Evolutionary conservation across 2,329 filamentous ascomycete genomes (phyloP), one percentile per base, ranked within the genome.

Genomic region (Aspergillus sojae): DNA sequence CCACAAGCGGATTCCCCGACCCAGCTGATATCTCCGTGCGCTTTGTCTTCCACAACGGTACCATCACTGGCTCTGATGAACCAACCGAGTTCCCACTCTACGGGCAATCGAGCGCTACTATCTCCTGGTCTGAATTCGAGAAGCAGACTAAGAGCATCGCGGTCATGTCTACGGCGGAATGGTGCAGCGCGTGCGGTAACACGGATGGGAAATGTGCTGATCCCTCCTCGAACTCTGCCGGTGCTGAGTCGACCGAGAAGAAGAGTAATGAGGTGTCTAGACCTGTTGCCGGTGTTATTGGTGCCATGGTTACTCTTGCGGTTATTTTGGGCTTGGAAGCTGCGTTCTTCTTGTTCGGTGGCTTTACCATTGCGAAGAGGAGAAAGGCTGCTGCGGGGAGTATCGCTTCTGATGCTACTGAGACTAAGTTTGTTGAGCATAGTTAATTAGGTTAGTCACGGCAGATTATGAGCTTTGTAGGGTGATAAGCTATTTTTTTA

Each of bases 241-340:
- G 77, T 5, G 58, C 64, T 10, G 57, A 60, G 14, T 66, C 71
- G 30, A 63, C 63, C 28, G 57, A 64, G 9, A 57, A 59, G 46
- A 70, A 68, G 21, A 74, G 71, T 23, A 75, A 78, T 58, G 84
- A 85, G 10, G 82, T 96, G 32, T 90, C 89, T 57, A 86, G 83
- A 43, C 84, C 87, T 6, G 88, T 94, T n/a, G 92, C 91, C 0
- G 92, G 93, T 58, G 92, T 94, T 5, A 93, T 96, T 72, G 89
- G 89, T 41, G 89, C 89, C 0, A 85, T 90, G 82, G 88, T 91
- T 21, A 90, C 88, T 1, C 74, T 91, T 45, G 88, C 82, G 28
- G 86, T 90, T 12, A 80, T 90, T n/a, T 69, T 90, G 50, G 86
- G 85, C 0, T 60, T 87, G 12, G 84, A 86, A 67, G 82, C 79